Base-by-base conservation (phyloP, 2,329 filamentous ascomycete species). In the Venturia effusa region DNA sequence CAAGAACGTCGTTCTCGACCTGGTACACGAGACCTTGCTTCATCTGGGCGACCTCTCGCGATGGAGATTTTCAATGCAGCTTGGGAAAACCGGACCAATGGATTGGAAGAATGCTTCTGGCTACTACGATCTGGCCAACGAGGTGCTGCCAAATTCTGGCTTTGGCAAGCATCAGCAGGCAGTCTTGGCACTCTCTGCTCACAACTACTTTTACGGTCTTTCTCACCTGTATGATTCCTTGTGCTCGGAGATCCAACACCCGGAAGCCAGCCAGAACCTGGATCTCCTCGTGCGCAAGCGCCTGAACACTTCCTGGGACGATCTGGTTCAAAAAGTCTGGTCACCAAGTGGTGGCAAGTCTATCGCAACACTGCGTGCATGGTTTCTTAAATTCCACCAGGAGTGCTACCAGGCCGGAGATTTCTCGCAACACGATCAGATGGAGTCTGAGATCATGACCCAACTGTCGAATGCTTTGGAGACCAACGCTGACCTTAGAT, bases 191-290 rank as follows among this genome's bases (percentile, higher is more conserved):
- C 83, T 90, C 59, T 87, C 88, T 62, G 85, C 92, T 69, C 84
- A 83, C 65, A 88, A 93, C 68, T 89, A 95, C 72, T 83, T 97
- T 61, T 85, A 91, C 66, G 87, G 91, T 11, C 88, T 95, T 37
- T 97, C 97, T 74, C 87, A 96, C 74, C 84, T 97, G 48, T 94
- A 96, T 72, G 87, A 92, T 67, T 88, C 92, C 19, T 82, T 94
- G 68, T 86, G 87, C 10, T 87, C 90, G 39, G 81, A 86, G 62
- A 80, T 87, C 48, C 90, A 92, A 4, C 87, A 94, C 71, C 87
- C 88, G 0, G 83, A 87, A 57, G 92, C 91, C 3, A 80, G 83
- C 64, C 78, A 80, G 22, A 97, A 97, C 70, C 80, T 99, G 60
- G 87, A 90, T 70, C 80, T 87, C 63, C 90, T 94, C 72, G 92